Evolutionary conservation across 306 rosid species (phyloP).

Genomic region (Geum urbanum): DNA sequence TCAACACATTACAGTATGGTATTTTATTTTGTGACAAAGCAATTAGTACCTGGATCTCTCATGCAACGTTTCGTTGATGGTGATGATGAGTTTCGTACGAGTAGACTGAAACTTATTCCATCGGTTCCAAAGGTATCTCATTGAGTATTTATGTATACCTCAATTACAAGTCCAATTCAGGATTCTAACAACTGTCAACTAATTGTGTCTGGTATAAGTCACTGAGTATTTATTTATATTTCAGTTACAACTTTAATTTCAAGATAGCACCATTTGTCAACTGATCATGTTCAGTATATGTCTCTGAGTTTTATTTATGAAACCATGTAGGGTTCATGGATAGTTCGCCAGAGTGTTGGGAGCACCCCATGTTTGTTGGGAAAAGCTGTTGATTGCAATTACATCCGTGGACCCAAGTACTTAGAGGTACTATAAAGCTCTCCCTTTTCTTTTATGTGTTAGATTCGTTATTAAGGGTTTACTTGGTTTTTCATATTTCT

Average conservation of each 20-base stretch:
- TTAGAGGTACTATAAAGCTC: conserved; percentile 54
- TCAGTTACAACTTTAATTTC: neutral
- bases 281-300: conserved; percentile 4
- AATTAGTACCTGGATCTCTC: conserved; percentile 81
- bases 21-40: conserved; percentile 84
- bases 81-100: conserved; percentile 95
- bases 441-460: neutral
- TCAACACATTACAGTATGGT: conserved; percentile 98
- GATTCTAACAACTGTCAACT: neutral
- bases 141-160: too few relatives aligned
- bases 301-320: conserved; percentile 20
- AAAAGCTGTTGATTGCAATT: conserved; percentile 97
- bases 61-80: conserved; percentile 96
- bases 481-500: conserved; percentile 13
- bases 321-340: conserved; percentile 94
- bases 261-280: neutral
- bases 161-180: neutral
- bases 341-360: conserved; percentile 99
- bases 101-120: conserved; percentile 95
- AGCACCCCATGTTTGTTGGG: conserved; percentile 96
- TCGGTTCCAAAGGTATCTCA: conserved; percentile 88
- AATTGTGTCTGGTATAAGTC: conserved; percentile 4
- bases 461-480: conserved; percentile 11
- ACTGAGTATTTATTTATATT: conserved; percentile 16
- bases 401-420: conserved; percentile 83